phyloP scores from a whole-genome alignment of 177 flowering plant species.

The Vitis hybrid region DNA sequence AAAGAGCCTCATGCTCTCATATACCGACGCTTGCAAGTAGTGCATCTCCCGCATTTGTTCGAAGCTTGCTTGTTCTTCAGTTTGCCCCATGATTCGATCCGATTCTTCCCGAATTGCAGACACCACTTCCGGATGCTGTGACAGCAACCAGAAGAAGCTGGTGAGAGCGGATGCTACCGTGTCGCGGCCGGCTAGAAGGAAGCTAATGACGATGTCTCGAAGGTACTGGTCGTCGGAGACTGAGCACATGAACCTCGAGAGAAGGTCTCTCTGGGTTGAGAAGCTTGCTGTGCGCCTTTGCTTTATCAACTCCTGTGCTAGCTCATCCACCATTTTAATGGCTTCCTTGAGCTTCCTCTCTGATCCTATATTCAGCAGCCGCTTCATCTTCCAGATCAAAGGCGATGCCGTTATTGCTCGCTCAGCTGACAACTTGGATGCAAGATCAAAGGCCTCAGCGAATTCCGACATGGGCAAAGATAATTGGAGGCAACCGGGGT shows the following conservation, averaged over 20 bases:
- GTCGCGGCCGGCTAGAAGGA: slow-evolving; percentile 73
- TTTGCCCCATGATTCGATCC: slow-evolving; percentile 22
- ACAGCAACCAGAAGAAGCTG: slow-evolving; percentile 44
- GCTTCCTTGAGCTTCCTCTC: slow-evolving; percentile 38
- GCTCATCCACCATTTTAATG: slow-evolving; percentile 19
- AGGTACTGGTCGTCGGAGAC: slow-evolving; percentile 51
- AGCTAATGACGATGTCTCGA: slow-evolving; percentile 64
- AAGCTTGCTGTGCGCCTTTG: slow-evolving; percentile 22
- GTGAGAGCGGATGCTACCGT: slow-evolving; percentile 63
- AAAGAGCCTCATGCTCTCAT: slow-evolving; percentile 52
- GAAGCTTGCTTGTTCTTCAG: slow-evolving; percentile 12
- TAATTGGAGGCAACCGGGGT: slow-evolving; percentile 45
- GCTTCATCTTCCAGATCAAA: slow-evolving; percentile 47
- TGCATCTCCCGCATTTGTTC: slow-evolving; percentile 43
- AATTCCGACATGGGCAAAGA: slow-evolving; percentile 38
- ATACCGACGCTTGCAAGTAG: slow-evolving; percentile 49
- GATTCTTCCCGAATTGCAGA: slow-evolving; percentile 39
- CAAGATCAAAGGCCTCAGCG: slow-evolving; percentile 47
- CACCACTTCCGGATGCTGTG: slow-evolving; percentile 41
- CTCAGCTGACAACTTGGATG: slow-evolving; percentile 50
- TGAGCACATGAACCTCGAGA: slow-evolving; percentile 51
- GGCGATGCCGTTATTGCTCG: slow-evolving; percentile 39
- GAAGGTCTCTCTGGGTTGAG: slow-evolving; percentile 24
- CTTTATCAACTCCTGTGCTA: slow-evolving; percentile 30
- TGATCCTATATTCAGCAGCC: slow-evolving; percentile 31